Evolutionary conservation across 192 early-diverging fungal species (phyloP).

Genomic region (Bifiguratus adelaidae): DNA sequence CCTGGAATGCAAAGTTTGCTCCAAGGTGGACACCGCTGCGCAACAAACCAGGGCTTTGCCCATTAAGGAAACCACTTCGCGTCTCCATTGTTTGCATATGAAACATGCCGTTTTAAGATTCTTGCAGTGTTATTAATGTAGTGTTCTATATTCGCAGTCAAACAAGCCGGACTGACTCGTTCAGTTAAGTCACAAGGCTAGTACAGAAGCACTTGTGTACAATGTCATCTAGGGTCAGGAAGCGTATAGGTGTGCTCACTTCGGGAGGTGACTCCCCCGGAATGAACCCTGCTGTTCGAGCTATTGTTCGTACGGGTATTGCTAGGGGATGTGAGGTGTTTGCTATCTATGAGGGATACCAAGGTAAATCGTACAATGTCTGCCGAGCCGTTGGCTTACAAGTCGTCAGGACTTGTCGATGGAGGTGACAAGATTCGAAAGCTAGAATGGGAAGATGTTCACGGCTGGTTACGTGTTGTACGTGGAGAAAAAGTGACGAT

Average conservation of each 20-base stretch:
- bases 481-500: slow-evolving; percentile 1
- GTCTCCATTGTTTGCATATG: too few relatives aligned
- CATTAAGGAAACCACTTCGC: too few relatives aligned
- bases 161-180: too few relatives aligned
- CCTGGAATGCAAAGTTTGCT: too few relatives aligned
- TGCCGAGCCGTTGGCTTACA: background rate
- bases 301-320: slow-evolving; percentile 80
- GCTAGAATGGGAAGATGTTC: slow-evolving; percentile 83
- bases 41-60: too few relatives aligned
- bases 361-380: slow-evolving; percentile 34
- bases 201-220: too few relatives aligned
- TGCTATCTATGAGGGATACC: slow-evolving; percentile 95
- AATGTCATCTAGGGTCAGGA: slow-evolving; percentile 15
- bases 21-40: too few relatives aligned
- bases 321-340: slow-evolving; percentile 72
- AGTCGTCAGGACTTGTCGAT: slow-evolving; percentile 71
- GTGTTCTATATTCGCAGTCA: too few relatives aligned
- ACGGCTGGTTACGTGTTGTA: slow-evolving; percentile 67
- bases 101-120: too few relatives aligned
- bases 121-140: too few relatives aligned
- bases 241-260: slow-evolving; percentile 85
- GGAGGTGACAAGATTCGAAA: slow-evolving; percentile 78
- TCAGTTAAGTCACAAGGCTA: too few relatives aligned
- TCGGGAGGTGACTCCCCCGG: slow-evolving; percentile 92
- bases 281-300: slow-evolving; percentile 93